Conservation (phyloP, 306 rosid genomes). For the Oemleria cerasiformis region DNA sequence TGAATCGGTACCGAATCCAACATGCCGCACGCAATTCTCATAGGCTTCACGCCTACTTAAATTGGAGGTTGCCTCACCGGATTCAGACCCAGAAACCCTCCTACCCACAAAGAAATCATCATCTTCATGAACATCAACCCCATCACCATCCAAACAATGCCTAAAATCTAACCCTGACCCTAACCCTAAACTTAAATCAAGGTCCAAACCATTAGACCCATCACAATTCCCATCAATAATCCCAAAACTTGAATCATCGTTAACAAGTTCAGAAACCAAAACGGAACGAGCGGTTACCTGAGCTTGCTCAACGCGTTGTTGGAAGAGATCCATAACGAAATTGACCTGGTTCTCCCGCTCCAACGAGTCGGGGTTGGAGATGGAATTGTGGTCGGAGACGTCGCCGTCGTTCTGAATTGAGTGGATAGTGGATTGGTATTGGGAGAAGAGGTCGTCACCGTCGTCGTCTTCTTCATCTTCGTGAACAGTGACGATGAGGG, state of each 20-base stretch:
- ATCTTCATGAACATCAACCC: constrained; percentile 29
- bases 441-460: constrained; percentile 13
- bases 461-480: constrained; percentile 4
- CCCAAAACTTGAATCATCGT: constrained; percentile 44
- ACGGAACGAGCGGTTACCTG: constrained; percentile 33
- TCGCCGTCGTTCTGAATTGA: constrained; percentile 11
- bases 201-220: constrained; percentile 33
- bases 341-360: constrained; percentile 57
- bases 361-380: constrained; percentile 29
- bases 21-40: constrained; percentile 23
- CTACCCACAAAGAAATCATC: constrained; percentile 39
- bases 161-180: constrained; percentile 33
- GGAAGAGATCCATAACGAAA: constrained; percentile 81
- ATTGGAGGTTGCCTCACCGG: constrained; percentile 30
- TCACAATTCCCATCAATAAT: constrained; percentile 46
- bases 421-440: constrained; percentile 21
- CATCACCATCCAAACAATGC: constrained; percentile 27
- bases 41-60: constrained; percentile 23
- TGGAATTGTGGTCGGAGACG: constrained; percentile 31
- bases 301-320: constrained; percentile 86
- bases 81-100: constrained; percentile 41
- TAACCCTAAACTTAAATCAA: constrained; percentile 38
- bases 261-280: constrained; percentile 33
- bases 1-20: constrained; percentile 46
- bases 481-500: constrained; percentile 17